Percentiles rank a stretch among this genome's conserved stretches.
Evolutionary conservation across 345 rosid genomes (phyloP).

Genomic region (Citrus sp.): DNA sequence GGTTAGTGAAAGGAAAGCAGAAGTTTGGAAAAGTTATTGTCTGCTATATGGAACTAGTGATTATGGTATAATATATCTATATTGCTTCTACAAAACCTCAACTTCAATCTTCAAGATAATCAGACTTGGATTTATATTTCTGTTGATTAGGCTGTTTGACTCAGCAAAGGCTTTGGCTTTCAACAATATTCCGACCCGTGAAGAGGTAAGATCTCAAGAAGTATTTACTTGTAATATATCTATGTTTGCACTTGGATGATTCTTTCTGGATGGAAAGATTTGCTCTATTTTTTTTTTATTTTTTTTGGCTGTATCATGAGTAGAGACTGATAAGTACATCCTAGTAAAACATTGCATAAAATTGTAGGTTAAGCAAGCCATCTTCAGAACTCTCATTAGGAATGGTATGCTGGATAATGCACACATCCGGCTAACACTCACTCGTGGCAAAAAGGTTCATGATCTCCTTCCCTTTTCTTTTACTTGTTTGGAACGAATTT

Average conservation of each 20-base stretch:
- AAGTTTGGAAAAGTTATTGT: neutral
- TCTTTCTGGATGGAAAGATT: neutral
- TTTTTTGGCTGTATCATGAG: neutral
- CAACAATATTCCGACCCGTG: conserved; percentile 64
- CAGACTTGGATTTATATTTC: conserved; percentile 11
- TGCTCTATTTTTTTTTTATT: neutral
- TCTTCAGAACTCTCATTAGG: conserved; percentile 69
- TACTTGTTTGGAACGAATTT: neutral
- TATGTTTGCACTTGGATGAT: neutral
- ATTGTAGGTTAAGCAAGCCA: conserved; percentile 76
- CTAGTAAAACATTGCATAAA: neutral
- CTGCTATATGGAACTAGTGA: neutral
- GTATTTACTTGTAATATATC: neutral
- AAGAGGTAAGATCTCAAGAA: conserved; percentile 47
- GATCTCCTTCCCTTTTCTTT: conserved; percentile 1
- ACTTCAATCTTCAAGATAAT: neutral
- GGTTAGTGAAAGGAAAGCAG: conserved; percentile 37
- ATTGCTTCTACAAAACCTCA: neutral
- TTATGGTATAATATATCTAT: neutral
- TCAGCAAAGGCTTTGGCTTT: conserved; percentile 93
- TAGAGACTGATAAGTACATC: conserved; percentile 9
- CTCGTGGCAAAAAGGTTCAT: conserved; percentile 80
- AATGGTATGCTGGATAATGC: conserved; percentile 89
- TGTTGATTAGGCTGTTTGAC: conserved; percentile 61
- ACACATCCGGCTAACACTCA: conserved; percentile 79